Percentiles rank a stretch among this genome's conserved stretches.
Evolutionary conservation across 1,284 basidiomycete genomes (phyloP).

Genomic region (Cerrena zonata): DNA sequence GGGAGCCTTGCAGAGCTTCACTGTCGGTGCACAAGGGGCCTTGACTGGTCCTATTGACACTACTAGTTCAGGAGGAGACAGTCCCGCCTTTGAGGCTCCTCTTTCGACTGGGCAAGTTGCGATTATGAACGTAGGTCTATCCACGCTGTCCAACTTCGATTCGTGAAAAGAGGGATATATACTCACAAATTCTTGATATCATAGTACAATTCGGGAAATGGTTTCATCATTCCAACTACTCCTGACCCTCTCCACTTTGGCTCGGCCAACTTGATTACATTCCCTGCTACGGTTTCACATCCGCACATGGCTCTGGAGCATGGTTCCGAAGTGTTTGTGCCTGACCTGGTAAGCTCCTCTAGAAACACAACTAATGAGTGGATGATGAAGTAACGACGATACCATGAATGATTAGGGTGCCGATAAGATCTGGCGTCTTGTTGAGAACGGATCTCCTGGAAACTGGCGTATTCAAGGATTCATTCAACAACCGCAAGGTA

Average conservation of each 20-base stretch:
- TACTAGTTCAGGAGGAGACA: conserved; percentile 43
- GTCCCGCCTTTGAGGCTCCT: conserved; percentile 46
- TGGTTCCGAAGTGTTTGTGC: conserved; percentile 50
- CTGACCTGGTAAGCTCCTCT: conserved; percentile 49
- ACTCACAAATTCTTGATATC: neutral
- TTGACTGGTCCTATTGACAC: conserved; percentile 44
- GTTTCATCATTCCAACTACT: conserved; percentile 45
- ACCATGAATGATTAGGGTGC: conserved; percentile 39
- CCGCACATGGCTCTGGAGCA: conserved; percentile 60
- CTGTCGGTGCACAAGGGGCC: conserved; percentile 38
- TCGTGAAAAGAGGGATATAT: too few relatives aligned
- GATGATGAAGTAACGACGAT: too few relatives aligned
- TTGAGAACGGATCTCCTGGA: conserved; percentile 32
- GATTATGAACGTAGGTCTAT: conserved; percentile 45
- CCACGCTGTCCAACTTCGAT: neutral
- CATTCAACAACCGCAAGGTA: conserved; percentile 57
- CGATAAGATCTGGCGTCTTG: conserved; percentile 62
- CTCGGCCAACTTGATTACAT: conserved; percentile 42
- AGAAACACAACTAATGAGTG: neutral
- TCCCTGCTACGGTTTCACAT: conserved; percentile 48
- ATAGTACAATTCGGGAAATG: conserved; percentile 56
- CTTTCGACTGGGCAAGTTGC: conserved; percentile 54
- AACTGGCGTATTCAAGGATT: conserved; percentile 52
- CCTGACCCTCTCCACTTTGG: conserved; percentile 38
- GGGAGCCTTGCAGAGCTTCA: conserved; percentile 53